These are phyloP conservation scores for Trichoderma sp. DNA, from an alignment of 2,329 filamentous ascomycete species.

Conservation along the genomic window DNA sequence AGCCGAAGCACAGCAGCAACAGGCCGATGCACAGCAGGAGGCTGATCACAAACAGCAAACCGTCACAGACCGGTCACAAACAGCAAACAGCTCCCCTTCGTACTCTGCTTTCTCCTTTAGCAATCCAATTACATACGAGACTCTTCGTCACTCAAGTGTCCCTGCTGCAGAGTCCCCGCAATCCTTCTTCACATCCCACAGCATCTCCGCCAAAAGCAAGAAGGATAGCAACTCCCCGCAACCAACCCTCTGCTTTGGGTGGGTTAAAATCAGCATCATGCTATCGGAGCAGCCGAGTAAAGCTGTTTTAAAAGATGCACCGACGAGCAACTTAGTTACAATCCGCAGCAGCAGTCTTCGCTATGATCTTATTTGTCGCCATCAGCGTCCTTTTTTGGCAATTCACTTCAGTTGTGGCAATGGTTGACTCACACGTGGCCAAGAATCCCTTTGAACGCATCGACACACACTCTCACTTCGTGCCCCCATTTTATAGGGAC, in stretches of 20 bases:
- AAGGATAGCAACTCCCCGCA: neutral
- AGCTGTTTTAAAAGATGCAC: neutral
- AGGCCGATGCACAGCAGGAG: neutral
- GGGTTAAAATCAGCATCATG: neutral
- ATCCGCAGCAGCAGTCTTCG: neutral
- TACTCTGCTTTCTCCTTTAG: neutral
- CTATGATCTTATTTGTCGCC: neutral
- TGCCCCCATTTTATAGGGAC: slow-evolving; percentile 44
- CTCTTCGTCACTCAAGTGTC: neutral
- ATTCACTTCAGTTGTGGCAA: neutral
- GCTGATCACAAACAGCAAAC: neutral
- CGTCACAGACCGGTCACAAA: too few species aligned
- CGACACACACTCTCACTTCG: slow-evolving; percentile 51
- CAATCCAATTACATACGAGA: neutral
- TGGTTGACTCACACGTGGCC: neutral
- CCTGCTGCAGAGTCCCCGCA: neutral
- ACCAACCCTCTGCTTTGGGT: neutral
- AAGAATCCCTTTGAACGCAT: slow-evolving; percentile 27
- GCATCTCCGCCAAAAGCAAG: neutral
- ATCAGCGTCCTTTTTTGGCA: neutral
- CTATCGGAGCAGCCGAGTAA: neutral
- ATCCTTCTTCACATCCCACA: neutral
- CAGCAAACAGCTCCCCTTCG: too few species aligned
- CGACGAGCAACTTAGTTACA: neutral
- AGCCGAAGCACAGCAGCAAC: neutral